Conservation (phyloP, 192 early-diverging fungal genomes). For the Coemansia sp. region DNA sequence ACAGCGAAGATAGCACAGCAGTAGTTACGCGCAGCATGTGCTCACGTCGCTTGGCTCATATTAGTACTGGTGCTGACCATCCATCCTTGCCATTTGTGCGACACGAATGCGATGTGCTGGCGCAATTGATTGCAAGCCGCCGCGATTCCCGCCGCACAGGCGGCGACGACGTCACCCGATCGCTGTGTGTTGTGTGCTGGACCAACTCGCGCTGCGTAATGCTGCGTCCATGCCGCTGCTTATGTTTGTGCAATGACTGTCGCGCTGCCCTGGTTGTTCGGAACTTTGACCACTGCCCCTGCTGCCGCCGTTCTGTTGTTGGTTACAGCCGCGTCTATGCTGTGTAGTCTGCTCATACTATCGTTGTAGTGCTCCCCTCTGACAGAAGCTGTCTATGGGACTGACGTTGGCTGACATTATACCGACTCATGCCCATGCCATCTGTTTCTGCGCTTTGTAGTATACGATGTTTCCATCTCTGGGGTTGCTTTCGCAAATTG, state of each 20-base stretch:
- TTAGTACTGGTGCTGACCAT: background rate
- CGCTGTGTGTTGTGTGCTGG: constrained; percentile 49
- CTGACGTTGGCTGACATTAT: background rate
- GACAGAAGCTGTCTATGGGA: background rate
- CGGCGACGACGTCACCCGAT: constrained; percentile 22
- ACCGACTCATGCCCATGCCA: background rate
- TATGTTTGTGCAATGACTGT: constrained; percentile 53
- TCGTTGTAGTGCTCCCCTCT: background rate
- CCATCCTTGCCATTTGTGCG: constrained; percentile 26
- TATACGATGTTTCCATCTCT: constrained; percentile 40
- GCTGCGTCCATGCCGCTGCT: constrained; percentile 51
- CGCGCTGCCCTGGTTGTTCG: constrained; percentile 37
- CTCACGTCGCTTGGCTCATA: constrained; percentile 12
- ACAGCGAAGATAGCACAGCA: background rate
- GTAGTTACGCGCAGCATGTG: constrained; percentile 46
- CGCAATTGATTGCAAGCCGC: constrained; percentile 41
- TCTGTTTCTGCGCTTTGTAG: background rate
- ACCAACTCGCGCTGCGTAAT: constrained; percentile 39
- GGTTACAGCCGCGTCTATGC: constrained; percentile 53
- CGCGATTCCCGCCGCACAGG: constrained; percentile 14
- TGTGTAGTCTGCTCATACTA: constrained; percentile 11
- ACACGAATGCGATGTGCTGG: constrained; percentile 31
- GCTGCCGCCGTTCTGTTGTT: constrained; percentile 39
- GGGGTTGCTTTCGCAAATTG: constrained; percentile 29
- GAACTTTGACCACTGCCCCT: constrained; percentile 52